Conservation (phyloP, 371 early-diverging fungal species). For the Mucor indicus region DNA sequence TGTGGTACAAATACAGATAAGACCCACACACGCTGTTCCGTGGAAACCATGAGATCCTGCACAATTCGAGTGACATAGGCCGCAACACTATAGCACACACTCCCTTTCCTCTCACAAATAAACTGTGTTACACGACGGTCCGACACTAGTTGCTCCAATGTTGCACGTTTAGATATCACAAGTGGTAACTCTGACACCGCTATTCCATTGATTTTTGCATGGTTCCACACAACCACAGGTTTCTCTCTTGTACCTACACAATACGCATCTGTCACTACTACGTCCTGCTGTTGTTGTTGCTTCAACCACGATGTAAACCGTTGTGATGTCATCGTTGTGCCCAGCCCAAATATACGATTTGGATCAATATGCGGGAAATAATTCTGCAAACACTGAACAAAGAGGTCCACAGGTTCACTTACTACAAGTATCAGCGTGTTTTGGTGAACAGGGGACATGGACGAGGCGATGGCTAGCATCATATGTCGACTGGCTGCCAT, state of each 20-base stretch:
- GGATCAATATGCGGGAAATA: conserved; percentile 60
- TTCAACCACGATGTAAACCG: conserved; percentile 61
- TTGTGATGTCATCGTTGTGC: conserved; percentile 68
- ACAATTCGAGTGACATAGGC: conserved; percentile 60
- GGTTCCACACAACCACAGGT: conserved; percentile 69
- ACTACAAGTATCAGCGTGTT: conserved; percentile 64
- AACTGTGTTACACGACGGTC: conserved; percentile 54
- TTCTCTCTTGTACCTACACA: conserved; percentile 77
- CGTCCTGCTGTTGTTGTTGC: conserved; percentile 16
- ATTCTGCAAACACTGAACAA: conserved; percentile 72
- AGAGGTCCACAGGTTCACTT: conserved; percentile 78
- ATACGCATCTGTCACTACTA: conserved; percentile 32
- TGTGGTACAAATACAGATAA: conserved; percentile 58
- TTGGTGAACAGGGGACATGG: conserved; percentile 65
- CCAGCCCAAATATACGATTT: conserved; percentile 77
- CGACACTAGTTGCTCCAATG: conserved; percentile 48
- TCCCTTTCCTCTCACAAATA: conserved; percentile 78
- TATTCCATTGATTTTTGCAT: conserved; percentile 60
- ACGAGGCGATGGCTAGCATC: conserved; percentile 57
- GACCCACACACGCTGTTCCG: conserved; percentile 38
- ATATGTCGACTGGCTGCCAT: conserved; percentile 71
- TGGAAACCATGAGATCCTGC: conserved; percentile 1
- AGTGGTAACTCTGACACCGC: conserved; percentile 54
- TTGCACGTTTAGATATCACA: conserved; percentile 33
- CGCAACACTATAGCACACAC: conserved; percentile 78